Evolutionary conservation across 2,329 filamentous ascomycete species (phyloP), one percentile per base, ranked within the genome.

Genomic region (Fusarium illudens): DNA sequence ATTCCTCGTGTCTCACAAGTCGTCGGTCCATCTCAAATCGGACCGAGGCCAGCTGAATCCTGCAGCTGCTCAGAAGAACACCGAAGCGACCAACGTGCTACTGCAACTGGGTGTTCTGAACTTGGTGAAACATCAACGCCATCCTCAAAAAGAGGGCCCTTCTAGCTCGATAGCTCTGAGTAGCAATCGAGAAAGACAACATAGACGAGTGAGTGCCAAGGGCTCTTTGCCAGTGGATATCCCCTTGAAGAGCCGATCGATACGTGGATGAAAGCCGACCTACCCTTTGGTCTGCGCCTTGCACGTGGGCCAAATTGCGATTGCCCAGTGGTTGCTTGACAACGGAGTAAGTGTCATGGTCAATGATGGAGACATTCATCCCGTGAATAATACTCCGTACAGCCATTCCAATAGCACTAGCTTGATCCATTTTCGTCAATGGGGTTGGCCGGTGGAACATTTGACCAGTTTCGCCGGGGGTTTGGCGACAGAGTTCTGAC

Each of bases 361-460:
- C 11, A 30, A 13, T 30, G 17, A 49, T 30, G 25, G 11, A 3
- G 17, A 20, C n/a, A 29, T 12, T 4, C 8, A 4, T 13, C 25
- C n/a, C 7, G 4, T 29, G 15, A 5, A 11, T 11, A 10, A 12
- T 46, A 17, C 42, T 46, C 25, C n/a, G 20, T 49, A 4, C 25
- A 32, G 4, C 44, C 4, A 32, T 20, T 49, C 17, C 17, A 25
- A 2, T 49, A 25, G 44, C 27, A 49, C 12, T 49, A 25, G 44
- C 2, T 20, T 2, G n/a, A 9, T 13, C 17, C 3, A 20, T 32
- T 13, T 1, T n/a, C n/a, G 0, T 1, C 4, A 3, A 2, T 30
- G 6, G 7, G 6, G 12, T 32, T 32, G 13, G 25, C 30, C n/a
- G n/a, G 20, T 8, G 4, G 7, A 3, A 20, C 4, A 13, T 30